Conservation (phyloP, 768 basidiomycete genomes). For the Leccinellum albellum region DNA sequence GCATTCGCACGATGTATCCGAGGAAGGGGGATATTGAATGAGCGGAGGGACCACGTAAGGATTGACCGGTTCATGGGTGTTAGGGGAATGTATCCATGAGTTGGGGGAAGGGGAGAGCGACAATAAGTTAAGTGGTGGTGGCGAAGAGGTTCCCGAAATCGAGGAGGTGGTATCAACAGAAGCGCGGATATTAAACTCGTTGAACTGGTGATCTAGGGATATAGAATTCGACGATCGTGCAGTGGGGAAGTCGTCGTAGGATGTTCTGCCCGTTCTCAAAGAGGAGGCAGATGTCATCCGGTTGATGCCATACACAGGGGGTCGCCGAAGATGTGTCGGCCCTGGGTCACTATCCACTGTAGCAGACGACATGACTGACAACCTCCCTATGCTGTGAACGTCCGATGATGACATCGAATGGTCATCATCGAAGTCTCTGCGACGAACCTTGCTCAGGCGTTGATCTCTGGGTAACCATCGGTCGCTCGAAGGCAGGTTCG, state of each 20-base stretch:
- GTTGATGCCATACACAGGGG: conserved; percentile 61
- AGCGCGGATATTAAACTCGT: conserved; percentile 70
- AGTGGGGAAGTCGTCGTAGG: conserved; percentile 67
- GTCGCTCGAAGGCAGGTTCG: conserved; percentile 35
- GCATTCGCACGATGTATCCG: conserved; percentile 47
- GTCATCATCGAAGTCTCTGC: conserved; percentile 84
- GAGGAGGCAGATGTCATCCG: conserved; percentile 77
- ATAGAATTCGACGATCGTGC: conserved; percentile 78
- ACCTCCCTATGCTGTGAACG: conserved; percentile 66
- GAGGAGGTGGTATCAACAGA: conserved; percentile 59
- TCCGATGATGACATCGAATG: conserved; percentile 91
- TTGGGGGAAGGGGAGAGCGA: conserved; percentile 65
- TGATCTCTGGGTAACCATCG: conserved; percentile 53
- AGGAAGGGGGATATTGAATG: conserved; percentile 37
- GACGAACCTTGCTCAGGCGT: conserved; percentile 70
- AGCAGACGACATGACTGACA: conserved; percentile 77
- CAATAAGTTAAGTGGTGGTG: conserved; percentile 71
- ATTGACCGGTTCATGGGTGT: conserved; percentile 38
- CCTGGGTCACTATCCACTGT: conserved; percentile 88
- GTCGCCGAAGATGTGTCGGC: conserved; percentile 61
- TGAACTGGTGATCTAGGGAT: conserved; percentile 71
- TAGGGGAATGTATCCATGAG: conserved; percentile 51
- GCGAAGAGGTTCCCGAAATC: conserved; percentile 63
- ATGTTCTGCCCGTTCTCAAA: conserved; percentile 50
- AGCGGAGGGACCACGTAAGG: conserved; percentile 35